Evolutionary conservation across 331 rosid species (phyloP).

Genomic region (Rosa hybrid): DNA sequence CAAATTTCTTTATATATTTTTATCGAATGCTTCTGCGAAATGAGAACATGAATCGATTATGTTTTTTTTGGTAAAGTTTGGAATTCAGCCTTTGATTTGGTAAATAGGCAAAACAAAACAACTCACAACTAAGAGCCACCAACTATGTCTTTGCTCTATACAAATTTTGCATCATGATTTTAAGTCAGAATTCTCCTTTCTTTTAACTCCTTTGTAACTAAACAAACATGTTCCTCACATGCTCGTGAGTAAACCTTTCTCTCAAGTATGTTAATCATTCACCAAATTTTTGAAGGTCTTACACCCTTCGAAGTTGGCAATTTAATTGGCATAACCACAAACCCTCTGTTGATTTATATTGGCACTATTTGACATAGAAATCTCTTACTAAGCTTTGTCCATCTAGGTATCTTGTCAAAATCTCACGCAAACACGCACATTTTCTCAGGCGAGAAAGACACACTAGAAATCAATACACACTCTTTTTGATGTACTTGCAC

Average conservation of each 20-base stretch:
- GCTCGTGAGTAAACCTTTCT: background rate
- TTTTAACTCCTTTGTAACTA: no score
- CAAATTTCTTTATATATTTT: no score
- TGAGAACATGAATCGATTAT: no score
- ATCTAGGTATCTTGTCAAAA: background rate
- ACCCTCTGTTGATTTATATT: background rate
- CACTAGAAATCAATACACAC: background rate
- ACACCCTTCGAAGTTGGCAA: background rate
- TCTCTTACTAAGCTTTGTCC: background rate
- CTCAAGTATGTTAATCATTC: background rate
- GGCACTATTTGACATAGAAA: background rate
- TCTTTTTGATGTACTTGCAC: background rate
- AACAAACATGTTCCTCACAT: no score
- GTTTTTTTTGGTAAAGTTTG: no score
- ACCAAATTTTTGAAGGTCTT: background rate
- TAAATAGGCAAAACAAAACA: background rate
- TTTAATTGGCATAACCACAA: background rate
- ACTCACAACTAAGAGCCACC: background rate
- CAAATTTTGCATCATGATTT: no score
- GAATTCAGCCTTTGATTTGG: background rate
- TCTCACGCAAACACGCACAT: background rate
- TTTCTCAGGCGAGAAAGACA: background rate
- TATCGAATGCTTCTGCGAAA: no score
- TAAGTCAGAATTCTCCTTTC: no score
- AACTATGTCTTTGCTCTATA: background rate